A percentile compares a stretch with the other conserved stretches of the same genome.
phyloP scores from a whole-genome alignment of 2,329 filamentous ascomycete species.

The Colletotrichum musae region DNA sequence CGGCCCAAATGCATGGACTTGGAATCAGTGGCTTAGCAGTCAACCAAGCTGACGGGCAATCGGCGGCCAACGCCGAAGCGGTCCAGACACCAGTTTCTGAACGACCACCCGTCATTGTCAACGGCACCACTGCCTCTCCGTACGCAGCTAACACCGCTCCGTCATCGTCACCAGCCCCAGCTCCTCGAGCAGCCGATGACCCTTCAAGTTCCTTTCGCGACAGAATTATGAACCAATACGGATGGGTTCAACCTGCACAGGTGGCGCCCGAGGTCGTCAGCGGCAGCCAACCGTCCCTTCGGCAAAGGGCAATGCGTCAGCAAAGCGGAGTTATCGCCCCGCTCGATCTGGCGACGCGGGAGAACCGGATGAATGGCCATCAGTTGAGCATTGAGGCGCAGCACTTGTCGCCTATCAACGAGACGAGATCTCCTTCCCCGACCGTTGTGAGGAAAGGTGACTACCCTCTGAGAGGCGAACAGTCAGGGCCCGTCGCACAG shows the following conservation, averaged over 20 bases:
- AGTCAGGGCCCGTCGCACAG: constrained; percentile 32
- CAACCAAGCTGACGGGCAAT: constrained; percentile 21
- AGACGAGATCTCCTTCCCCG: constrained; percentile 80
- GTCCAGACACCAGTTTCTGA: constrained; percentile 44
- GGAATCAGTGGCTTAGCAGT: constrained; percentile 28
- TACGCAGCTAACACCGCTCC: constrained; percentile 27
- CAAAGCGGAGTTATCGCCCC: constrained; percentile 68
- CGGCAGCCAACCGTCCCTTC: constrained; percentile 51
- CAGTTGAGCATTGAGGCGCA: constrained; percentile 56
- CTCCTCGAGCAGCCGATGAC: constrained; percentile 48
- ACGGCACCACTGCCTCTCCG: constrained; percentile 49
- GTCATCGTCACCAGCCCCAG: constrained; percentile 28
- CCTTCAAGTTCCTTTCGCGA: constrained; percentile 55
- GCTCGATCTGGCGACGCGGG: constrained; percentile 68
- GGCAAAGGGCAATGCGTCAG: constrained; percentile 56
- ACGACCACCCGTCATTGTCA: constrained; percentile 52
- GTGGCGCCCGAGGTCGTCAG: constrained; percentile 45
- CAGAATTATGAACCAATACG: constrained; percentile 54
- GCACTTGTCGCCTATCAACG: constrained; percentile 81
- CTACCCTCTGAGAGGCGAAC: constrained; percentile 26
- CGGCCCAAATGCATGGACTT: constrained; percentile 46
- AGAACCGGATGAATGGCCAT: constrained; percentile 55
- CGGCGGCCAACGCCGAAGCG: constrained; percentile 7
- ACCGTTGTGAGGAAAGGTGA: constrained; percentile 66
- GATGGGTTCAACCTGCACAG: constrained; percentile 31